A percentile compares a stretch with the other conserved stretches of the same genome.
These are phyloP conservation scores for Brassica rapa DNA, from an alignment of 345 rosid species.

Conservation along the genomic window DNA sequence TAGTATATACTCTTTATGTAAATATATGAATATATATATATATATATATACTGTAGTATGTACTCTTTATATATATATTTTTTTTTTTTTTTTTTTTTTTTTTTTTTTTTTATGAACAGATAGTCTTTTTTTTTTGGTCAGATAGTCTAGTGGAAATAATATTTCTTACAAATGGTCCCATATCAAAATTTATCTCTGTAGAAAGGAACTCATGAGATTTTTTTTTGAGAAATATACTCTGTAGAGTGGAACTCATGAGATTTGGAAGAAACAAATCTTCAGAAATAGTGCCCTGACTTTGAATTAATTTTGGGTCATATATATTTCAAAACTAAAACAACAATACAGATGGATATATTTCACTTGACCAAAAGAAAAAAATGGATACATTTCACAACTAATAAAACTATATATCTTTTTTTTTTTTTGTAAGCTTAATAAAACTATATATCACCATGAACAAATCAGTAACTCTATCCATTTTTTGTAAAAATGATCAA, in stretches of 20 bases:
- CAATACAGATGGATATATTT: not conserved
- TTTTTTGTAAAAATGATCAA: not conserved
- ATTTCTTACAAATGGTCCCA: slow-evolving; percentile 18
- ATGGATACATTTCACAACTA: not conserved
- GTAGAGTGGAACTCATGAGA: not conserved
- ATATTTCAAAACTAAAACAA: not conserved
- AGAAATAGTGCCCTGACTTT: not conserved
- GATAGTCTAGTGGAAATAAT: not conserved
- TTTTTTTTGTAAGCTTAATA: too few species aligned
- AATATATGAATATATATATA: not conserved
- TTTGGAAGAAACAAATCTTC: not conserved
- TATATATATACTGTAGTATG: not conserved
- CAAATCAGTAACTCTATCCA: not conserved
- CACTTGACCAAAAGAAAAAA: not conserved
- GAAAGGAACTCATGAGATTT: not conserved
- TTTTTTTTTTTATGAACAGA: too few species aligned
- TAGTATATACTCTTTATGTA: not conserved
- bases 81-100: too few species aligned
- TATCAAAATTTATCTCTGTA: not conserved
- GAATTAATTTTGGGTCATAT: not conserved
- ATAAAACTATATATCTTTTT: not conserved
- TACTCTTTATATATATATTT: slow-evolving; percentile 16
- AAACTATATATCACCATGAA: not conserved
- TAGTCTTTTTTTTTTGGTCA: too few species aligned
- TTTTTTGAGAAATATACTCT: not conserved